Base-by-base conservation (phyloP, 129 eudicot species). In the Centella asiatica region DNA sequence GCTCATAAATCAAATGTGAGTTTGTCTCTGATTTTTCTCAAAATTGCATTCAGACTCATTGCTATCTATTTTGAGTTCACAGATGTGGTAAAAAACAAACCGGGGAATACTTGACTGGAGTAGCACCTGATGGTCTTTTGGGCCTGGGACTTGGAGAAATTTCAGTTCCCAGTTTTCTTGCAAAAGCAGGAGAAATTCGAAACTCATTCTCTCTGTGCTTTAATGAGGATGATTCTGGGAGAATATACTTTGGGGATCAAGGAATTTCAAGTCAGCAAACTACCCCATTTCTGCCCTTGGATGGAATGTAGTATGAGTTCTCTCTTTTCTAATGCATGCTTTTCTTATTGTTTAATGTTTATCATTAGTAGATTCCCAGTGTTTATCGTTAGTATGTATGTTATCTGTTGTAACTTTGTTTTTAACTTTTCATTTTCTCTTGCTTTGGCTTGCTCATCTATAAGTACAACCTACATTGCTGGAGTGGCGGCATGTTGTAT, bases 51-150 rank as follows among this genome's bases (percentile, higher is more conserved):
- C 14, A 31, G 23, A 25, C 36, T 56, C 32, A 12, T 29, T 56
- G 31, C 2, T 37, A 20, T 23, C 62, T 22, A 17, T 31, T 56
- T 36, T 56, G 44, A 36, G 18, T 29, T n/a, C 58, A 62, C 74
- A 93, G 99, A 61, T 93, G 99, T 80, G 99, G 99, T 48, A 80
- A 74, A 71, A 72, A 77, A 78, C 99, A 93, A 70, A 88, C 81
- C 66, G 99, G 99, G 74, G 81, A 76, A 52, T 93, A 88, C 84
- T 74, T 93, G 71, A 78, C 75, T 34, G 99, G 99, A 67, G 68
- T 93, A 67, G 99, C 99, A 37, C 99, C 99, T 64, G 99, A 85
- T 76, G 99, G 99, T 69, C 64, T 93, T 42, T 52, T 93, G 78
- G 99, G 99, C 63, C 76, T 93, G 52, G 99, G 99, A 58, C 76